A percentile compares a stretch with the other conserved stretches of the same genome.
phyloP scores from a whole-genome alignment of 1,284 basidiomycete genomes.

The Sanghuangporus baumii region DNA sequence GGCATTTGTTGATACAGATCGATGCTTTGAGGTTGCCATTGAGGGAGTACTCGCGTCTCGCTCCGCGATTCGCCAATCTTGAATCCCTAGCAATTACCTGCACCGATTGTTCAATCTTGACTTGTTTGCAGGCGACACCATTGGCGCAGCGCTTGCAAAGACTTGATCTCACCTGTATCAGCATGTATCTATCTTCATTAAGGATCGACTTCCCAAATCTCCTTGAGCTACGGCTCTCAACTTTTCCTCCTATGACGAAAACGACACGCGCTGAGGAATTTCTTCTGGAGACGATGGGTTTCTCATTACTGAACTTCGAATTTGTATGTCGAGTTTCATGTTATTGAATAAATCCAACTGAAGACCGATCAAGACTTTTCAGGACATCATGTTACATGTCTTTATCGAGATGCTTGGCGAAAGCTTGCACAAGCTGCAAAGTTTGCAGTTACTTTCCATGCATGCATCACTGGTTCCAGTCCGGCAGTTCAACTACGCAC shows the following conservation, averaged over 20 bases:
- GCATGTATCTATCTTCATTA: background rate
- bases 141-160: background rate
- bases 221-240: constrained; percentile 1
- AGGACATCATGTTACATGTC: background rate
- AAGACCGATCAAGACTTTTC: background rate
- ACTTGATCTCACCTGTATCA: background rate
- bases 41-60: background rate
- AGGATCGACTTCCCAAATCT: constrained; percentile 7
- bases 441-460: background rate
- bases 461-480: background rate
- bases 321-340: background rate
- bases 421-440: background rate
- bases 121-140: background rate
- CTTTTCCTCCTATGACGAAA: background rate
- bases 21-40: background rate
- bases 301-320: background rate
- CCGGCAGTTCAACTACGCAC: background rate
- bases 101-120: background rate
- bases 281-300: background rate
- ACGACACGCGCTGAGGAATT: background rate
- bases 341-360: background rate
- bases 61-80: background rate
- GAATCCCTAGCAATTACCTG: background rate
- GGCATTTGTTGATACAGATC: background rate
- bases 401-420: background rate